Base-by-base conservation (phyloP, 768 basidiomycete species). In the Pleurotus tuber-regium region DNA sequence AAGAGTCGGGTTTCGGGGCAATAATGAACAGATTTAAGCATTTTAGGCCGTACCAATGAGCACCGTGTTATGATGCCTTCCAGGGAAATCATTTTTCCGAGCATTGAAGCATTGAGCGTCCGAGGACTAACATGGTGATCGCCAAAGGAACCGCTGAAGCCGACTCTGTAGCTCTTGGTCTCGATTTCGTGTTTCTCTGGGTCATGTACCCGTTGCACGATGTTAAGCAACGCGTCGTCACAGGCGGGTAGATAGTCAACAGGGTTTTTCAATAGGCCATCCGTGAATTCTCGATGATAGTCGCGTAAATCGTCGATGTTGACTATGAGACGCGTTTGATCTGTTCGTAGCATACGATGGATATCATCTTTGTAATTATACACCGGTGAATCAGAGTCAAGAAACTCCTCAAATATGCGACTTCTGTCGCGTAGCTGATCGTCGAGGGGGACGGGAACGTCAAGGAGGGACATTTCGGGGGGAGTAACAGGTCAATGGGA, bases 11-110 rank as follows among this genome's bases (percentile, higher is more conserved):
- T 96, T 50, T 85, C 84, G n/a, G 88, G 86, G 64, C 93, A 96
- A 70, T 88, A 99, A 64, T 99, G 97, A 40, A 98, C 83, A 9
- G 97, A 98, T 66, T 87, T 89, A 64, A 97, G 80, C 92, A 99
- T 96, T 73, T 99, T 99, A 12, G 97, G 97, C 26, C 97, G 87
- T 49, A 98, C 96, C 52, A 99, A 85, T 5, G 95, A 98, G 67
- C 97, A 99, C 52, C 97, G 83, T 3, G 96, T 98, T 56, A 99
- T 93, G 65, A 99, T 99, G 31, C 96, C 97, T 72, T 99, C 97
- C 28, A 99, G 68, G 28, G 90, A 94, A 63, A 98, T 91, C 93
- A 98, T 93, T 70, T 88, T 93, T 43, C 93, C 91, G 16, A 99
- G 82, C 66, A 98, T 88, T 54, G 82, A 78, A 25, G 93, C 89